Evolutionary conservation across 2,329 filamentous ascomycete genomes (phyloP).

Genomic region (Paraconiothyrium brasiliense): DNA sequence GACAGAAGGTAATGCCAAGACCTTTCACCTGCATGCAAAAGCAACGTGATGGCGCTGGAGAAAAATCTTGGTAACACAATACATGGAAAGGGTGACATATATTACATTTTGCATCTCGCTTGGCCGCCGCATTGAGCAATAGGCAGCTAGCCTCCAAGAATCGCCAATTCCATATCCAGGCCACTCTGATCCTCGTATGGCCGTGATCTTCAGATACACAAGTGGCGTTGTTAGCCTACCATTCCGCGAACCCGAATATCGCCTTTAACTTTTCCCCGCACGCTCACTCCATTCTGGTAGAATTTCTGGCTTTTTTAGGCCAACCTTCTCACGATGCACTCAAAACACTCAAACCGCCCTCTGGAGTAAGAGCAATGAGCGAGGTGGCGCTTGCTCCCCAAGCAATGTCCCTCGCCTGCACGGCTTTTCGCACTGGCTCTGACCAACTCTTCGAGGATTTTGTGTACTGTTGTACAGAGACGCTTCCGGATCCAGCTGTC

Average conservation of each 20-base stretch:
- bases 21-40: constrained; percentile 14
- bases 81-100: constrained; percentile 25
- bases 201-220: constrained; percentile 14
- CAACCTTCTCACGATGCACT: constrained; percentile 44
- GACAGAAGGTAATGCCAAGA: constrained; percentile 10
- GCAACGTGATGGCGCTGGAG: constrained; percentile 21
- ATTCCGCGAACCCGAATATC: constrained; percentile 3
- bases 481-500: constrained; percentile 78
- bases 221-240: constrained; percentile 17
- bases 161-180: constrained; percentile 6
- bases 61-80: constrained; percentile 24
- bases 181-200: constrained; percentile 5
- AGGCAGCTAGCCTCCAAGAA: constrained; percentile 13
- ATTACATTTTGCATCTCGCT: constrained; percentile 33
- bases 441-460: constrained; percentile 91
- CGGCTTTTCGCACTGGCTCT: constrained; percentile 80
- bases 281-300: neutral
- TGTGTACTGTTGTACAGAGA: constrained; percentile 88
- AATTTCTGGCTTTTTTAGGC: neutral
- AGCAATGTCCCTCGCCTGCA: constrained; percentile 74
- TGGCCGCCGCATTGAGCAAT: constrained; percentile 14
- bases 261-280: constrained; percentile 11
- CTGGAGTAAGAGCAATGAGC: constrained; percentile 76
- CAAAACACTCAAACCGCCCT: constrained; percentile 79
- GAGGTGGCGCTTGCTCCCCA: constrained; percentile 82